Evolutionary conservation across 2,329 filamentous ascomycete genomes (phyloP).

Genomic region (Fusarium sp.): DNA sequence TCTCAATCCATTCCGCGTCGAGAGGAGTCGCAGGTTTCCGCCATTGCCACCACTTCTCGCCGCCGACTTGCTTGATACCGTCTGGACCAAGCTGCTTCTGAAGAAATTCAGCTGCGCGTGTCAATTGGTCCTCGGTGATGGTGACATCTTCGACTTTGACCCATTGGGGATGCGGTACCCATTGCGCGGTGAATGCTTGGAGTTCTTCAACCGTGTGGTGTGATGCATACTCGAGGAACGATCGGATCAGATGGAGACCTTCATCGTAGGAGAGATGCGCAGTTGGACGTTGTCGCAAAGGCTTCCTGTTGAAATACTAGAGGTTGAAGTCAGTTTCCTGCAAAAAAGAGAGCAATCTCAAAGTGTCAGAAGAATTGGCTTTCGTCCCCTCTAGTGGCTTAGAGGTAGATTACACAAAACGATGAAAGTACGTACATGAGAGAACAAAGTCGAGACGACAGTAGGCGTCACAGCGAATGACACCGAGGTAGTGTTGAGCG

Average conservation of each 20-base stretch:
- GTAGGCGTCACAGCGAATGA: slow-evolving; percentile 87
- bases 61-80: slow-evolving; percentile 80
- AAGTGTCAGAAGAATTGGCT: background rate
- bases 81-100: slow-evolving; percentile 79
- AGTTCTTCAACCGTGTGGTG: slow-evolving; percentile 93
- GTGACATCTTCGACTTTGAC: slow-evolving; percentile 77
- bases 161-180: slow-evolving; percentile 91
- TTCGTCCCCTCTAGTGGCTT: slow-evolving; percentile 1
- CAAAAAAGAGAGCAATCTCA: background rate
- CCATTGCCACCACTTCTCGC: slow-evolving; percentile 91
- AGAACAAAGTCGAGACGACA: slow-evolving; percentile 85
- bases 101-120: slow-evolving; percentile 72
- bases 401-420: background rate
- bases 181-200: slow-evolving; percentile 90
- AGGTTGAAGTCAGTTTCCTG: slow-evolving; percentile 11
- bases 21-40: slow-evolving; percentile 72
- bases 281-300: slow-evolving; percentile 80
- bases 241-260: slow-evolving; percentile 85
- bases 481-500: slow-evolving; percentile 82
- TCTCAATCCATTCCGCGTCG: slow-evolving; percentile 95
- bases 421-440: slow-evolving; percentile 71
- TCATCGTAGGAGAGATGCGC: slow-evolving; percentile 95
- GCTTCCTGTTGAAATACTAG: slow-evolving; percentile 84
- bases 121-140: slow-evolving; percentile 72
- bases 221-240: slow-evolving; percentile 86